Evolutionary conservation across 257 asterid species (phyloP), one percentile per base, ranked within the genome.

Genomic region (Solanum arcanum): DNA sequence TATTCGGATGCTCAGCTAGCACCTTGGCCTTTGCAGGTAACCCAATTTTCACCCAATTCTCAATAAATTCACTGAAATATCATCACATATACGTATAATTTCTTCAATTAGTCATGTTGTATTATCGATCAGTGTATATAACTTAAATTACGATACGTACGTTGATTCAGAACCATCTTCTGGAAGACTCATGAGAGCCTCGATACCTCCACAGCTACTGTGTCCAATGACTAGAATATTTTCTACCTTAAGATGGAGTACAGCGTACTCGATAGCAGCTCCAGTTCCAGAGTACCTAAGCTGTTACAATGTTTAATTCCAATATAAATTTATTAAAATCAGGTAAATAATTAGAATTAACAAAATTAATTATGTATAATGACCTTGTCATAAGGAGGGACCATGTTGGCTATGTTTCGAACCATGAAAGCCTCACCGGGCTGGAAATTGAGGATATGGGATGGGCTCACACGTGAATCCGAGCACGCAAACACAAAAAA

Each of bases 201-300:
- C 89, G 73, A 96, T 96, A 41, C 98, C 98, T 87, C 99, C 99
- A 87, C 98, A 95, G 35, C 93, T 91, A 47, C 99, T 96, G 92
- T 96, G 99, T 12, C 99, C 99, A 88, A 96, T 94, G 80, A 96
- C 99, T 18, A 95, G 90, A 77, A 97, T 95, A 80, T 92, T 91
- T 89, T 90, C 87, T 60, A 96, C 98, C 94, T 97, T 93, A 49
- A 97, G 95, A 91, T 91, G 92, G 81, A 95, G 91, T 42, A 95
- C 98, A 86, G 93, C 99, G 86, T 91, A 97, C 91, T 97, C 99
- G 72, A 97, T 78, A 1, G 95, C 95, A 70, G 98, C 90, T 74
- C 99, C 98, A 41, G 89, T 92, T 87, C 98, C 99, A 16, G 95
- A 16, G 90, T 93, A 91, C 52, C 86, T 94, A 83, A 86, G 49